Base-by-base conservation (phyloP, 192 early-diverging fungal species). In the Podila minutissima region DNA sequence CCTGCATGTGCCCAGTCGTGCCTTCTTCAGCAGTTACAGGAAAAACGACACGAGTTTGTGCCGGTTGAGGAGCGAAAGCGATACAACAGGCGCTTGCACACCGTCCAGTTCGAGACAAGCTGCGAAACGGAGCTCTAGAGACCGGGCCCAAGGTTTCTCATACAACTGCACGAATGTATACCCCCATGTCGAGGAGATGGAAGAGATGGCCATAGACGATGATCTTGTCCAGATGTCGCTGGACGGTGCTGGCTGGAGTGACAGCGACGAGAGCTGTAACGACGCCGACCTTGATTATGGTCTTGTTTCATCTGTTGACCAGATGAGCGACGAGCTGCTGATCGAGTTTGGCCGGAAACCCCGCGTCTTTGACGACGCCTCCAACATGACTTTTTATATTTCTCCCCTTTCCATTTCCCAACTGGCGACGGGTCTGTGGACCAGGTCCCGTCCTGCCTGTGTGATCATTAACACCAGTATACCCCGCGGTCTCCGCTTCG, bases 381-480 rank as follows among this genome's bases (percentile, higher is more conserved):
- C 67, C 1, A 63, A 58, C 17, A 73, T 81, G 61, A 66, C 53
- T 4, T 81, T 81, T 31, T 81, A 73, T 26, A 69, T 81, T 5
- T 73, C 77, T 1, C 71, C 77, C 2, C 17, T 81, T 24, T 66
- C 77, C 4, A 72, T 81, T 31, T 64, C 65, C 9, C 65, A 73
- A 60, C 66, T 81, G 5, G 64, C 71, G 31, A 8, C 62, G 0
- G 71, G 71, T 38, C 71, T 81, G 4, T 73, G 70, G 66, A 72
- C 66, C 5, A 32, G 76, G 4, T 69, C 76, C 13, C 62, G 66
- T 24, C 71, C 76, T 24, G 66, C 70, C 38, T 73, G 77, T 63
- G 71, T 81, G 41, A 73, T 81, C 58, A 81, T 81, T 37, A 72
- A 81, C 62, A 81, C 71, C 46, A 69, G 71, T 32, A 67, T 81